phyloP scores from a whole-genome alignment of 352 stramenopile species.

The Saprolegnia diclina region DNA sequence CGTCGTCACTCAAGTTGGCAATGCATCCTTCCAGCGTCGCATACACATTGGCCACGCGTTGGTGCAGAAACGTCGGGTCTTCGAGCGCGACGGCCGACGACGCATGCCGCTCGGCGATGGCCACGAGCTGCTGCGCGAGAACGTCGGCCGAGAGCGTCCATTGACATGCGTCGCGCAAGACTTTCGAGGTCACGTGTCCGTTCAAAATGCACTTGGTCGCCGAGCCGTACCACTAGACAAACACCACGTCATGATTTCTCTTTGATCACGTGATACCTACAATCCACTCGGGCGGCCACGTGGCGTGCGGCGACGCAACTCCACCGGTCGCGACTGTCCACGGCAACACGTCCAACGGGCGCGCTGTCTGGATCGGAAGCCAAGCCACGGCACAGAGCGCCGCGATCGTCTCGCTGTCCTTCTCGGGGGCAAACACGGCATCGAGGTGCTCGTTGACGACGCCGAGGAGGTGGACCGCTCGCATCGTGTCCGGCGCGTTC shows the following conservation, averaged over 20 bases:
- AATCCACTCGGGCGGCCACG: not conserved
- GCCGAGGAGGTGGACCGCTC: constrained; percentile 50
- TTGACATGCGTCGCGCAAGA: not conserved
- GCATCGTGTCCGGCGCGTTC: constrained; percentile 28
- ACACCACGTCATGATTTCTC: not conserved
- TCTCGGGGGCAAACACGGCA: constrained; percentile 33
- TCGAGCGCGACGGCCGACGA: not conserved
- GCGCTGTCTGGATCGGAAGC: not conserved
- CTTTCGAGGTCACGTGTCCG: not conserved
- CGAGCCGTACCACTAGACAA: constrained; percentile 8
- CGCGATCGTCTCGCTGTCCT: not conserved
- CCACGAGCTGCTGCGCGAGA: not conserved
- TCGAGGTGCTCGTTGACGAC: constrained; percentile 79
- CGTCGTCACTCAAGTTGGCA: constrained; percentile 31
- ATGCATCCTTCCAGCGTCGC: constrained; percentile 39
- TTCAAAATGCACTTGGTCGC: constrained; percentile 9
- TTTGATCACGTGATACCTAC: not conserved
- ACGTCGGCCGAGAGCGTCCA: not conserved
- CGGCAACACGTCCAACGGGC: not conserved
- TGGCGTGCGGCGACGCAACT: not conserved
- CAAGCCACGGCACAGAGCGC: not conserved
- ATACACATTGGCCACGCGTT: constrained; percentile 56
- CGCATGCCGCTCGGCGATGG: not conserved
- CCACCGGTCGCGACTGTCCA: not conserved
- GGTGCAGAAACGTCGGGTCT: constrained; percentile 20